phyloP scores from a whole-genome alignment of 192 early-diverging fungal genomes.

The Mortierella alpina region DNA sequence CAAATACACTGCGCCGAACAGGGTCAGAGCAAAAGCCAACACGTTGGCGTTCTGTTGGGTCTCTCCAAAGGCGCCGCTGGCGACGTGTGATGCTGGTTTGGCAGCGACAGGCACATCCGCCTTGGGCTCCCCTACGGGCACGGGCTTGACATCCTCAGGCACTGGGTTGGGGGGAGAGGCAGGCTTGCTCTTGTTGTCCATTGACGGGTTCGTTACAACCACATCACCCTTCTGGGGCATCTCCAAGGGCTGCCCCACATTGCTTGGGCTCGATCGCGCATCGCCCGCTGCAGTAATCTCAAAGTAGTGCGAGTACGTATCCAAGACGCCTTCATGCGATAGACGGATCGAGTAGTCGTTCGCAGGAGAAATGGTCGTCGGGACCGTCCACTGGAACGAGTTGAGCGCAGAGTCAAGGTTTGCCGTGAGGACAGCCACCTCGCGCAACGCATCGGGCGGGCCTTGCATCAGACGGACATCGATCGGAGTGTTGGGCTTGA shows the following conservation, averaged over 20 bases:
- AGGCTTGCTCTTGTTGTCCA: constrained; percentile 34
- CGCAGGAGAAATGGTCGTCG: constrained; percentile 12
- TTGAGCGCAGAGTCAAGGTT: constrained; percentile 14
- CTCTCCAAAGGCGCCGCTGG: neutral
- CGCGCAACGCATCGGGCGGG: constrained; percentile 3
- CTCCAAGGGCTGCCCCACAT: constrained; percentile 41
- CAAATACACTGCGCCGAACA: constrained; percentile 49
- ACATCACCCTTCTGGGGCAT: constrained; percentile 36
- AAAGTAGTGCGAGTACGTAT: constrained; percentile 53
- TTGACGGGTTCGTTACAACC: neutral
- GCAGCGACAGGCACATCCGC: neutral
- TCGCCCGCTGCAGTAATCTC: constrained; percentile 35
- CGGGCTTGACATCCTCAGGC: constrained; percentile 4
- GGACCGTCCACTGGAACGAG: constrained; percentile 34
- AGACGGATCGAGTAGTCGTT: constrained; percentile 44
- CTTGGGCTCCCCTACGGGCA: no score
- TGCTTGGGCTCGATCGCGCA: constrained; percentile 28
- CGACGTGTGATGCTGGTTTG: neutral
- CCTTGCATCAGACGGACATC: constrained; percentile 45
- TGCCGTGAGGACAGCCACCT: constrained; percentile 6
- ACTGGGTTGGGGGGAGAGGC: constrained; percentile 27
- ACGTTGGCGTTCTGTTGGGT: constrained; percentile 23
- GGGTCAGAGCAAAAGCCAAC: constrained; percentile 37
- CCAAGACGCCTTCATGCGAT: constrained; percentile 9
- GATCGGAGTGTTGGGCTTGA: constrained; percentile 19